Evolutionary conservation across 345 rosid species (phyloP).

Genomic region (Mallotus nudiflorus): DNA sequence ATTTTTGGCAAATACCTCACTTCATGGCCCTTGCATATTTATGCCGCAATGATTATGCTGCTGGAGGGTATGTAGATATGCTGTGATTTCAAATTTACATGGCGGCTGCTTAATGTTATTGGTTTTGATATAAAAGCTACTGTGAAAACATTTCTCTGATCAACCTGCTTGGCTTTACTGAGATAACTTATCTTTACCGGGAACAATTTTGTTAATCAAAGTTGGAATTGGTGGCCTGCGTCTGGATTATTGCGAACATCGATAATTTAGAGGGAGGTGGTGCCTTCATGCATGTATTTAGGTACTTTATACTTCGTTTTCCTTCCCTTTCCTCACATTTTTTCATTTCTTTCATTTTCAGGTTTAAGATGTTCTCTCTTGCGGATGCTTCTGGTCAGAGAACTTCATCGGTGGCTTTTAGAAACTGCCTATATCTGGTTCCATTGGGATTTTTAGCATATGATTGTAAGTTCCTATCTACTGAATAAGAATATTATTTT

Average conservation of each 20-base stretch:
- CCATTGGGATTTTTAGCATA: slow-evolving; percentile 83
- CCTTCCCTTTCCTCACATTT: not conserved
- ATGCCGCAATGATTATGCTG: slow-evolving; percentile 87
- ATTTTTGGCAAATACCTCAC: slow-evolving; percentile 98
- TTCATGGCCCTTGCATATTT: slow-evolving; percentile 95
- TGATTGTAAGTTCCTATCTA: slow-evolving; percentile 62
- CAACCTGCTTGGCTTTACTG: not conserved
- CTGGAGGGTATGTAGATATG: slow-evolving; percentile 74
- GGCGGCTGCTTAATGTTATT: not conserved
- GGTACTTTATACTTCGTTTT: slow-evolving; percentile 8
- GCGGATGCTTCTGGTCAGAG: slow-evolving; percentile 79
- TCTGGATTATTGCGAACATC: not conserved
- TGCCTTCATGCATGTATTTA: not conserved
- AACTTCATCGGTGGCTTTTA: slow-evolving; percentile 73
- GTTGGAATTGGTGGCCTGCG: not conserved
- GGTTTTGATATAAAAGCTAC: not conserved
- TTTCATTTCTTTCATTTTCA: slow-evolving; percentile 26
- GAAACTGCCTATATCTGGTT: slow-evolving; percentile 86
- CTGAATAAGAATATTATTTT: not conserved
- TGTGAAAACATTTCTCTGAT: slow-evolving; percentile 1
- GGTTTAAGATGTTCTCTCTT: slow-evolving; percentile 89
- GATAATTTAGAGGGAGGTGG: slow-evolving; percentile 1
- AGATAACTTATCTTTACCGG: not conserved
- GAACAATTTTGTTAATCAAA: not conserved
- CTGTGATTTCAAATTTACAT: not conserved